A percentile compares a stretch with the other conserved stretches of the same genome.
These are phyloP conservation scores for Hypoxylon cercidicola DNA, from an alignment of 495 filamentous ascomycete species.

Conservation along the genomic window DNA sequence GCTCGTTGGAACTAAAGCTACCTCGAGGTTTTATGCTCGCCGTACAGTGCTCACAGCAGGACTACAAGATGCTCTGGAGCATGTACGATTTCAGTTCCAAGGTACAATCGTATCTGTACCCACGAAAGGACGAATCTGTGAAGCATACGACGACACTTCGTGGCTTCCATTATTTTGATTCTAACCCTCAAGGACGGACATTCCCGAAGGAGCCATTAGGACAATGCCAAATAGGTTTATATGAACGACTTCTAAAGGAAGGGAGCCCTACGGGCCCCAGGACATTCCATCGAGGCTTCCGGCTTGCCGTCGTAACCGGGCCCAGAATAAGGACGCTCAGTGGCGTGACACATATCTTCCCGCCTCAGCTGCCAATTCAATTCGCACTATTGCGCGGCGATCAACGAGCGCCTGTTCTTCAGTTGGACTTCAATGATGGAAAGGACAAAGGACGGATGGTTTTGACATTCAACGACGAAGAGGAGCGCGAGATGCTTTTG, in stretches of 20 bases:
- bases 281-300: conserved; percentile 77
- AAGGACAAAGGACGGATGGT: conserved; percentile 72
- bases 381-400: conserved; percentile 78
- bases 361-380: conserved; percentile 69
- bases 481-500: conserved; percentile 73
- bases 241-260: conserved; percentile 71
- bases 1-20: conserved; percentile 70
- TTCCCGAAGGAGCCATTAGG: conserved; percentile 80
- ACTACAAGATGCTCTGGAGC: conserved; percentile 79
- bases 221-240: conserved; percentile 74
- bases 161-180: conserved; percentile 79
- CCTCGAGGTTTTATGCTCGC: conserved; percentile 74
- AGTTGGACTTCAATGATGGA: conserved; percentile 75
- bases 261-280: conserved; percentile 74
- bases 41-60: conserved; percentile 74
- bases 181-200: conserved; percentile 66
- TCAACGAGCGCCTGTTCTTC: conserved; percentile 70
- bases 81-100: conserved; percentile 83
- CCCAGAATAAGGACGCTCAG: conserved; percentile 79
- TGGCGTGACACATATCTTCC: conserved; percentile 72
- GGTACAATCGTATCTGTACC: conserved; percentile 73
- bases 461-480: conserved; percentile 75
- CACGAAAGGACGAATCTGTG: conserved; percentile 70
- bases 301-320: conserved; percentile 77
- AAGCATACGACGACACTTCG: conserved; percentile 72